Base-by-base conservation (phyloP, 1,284 basidiomycete genomes). In the Entoloma clypeatum region DNA sequence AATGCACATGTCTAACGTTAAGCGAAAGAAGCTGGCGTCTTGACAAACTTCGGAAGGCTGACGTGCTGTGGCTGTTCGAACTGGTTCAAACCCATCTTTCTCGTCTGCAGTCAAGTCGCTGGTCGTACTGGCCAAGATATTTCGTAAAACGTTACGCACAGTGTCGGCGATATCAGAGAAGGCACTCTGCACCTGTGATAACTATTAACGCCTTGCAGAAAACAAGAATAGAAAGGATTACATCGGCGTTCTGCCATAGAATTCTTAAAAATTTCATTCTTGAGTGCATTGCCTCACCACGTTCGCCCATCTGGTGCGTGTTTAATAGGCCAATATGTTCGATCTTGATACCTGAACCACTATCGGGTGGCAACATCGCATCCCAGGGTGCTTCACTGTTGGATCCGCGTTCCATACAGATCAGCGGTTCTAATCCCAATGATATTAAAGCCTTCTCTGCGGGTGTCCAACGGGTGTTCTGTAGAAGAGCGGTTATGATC, bases 21-120 rank as follows among this genome's bases (percentile, higher is more conserved):
- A 59, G 4, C 55, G 57, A 19, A 59, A 48, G 25, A 59, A 54
- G 29, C 48, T 48, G 16, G 52, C 41, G 7, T 63, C 55, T 23
- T 61, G 60, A 8, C 62, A 51, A 41, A 52, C 46, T 37, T 60
- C 45, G 39, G 55, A 48, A 14, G 54, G 48, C 46, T 57, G 51
- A 29, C 45, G 60, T 51, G 54, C 58, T 63, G 57, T 48, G 7
- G 65, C 62, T 10, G 68, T 74, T 30, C 69, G 65, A 44, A 81
- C 75, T 1, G 78, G 72, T 1, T 65, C 80, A 59, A 90, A 89
- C 31, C 75, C 84, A 55, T 87, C 86, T 17, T 72, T 71, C 35
- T 79, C 77, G 13, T 73, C 58, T n/a, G 46, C 31, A n/a, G 43
- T 19, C 27, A 39, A 39, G 24, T 35, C 42, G 6, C 51, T 36